phyloP scores from a whole-genome alignment of 1,139 yeast species.

The Geotrichum carabidarum region DNA sequence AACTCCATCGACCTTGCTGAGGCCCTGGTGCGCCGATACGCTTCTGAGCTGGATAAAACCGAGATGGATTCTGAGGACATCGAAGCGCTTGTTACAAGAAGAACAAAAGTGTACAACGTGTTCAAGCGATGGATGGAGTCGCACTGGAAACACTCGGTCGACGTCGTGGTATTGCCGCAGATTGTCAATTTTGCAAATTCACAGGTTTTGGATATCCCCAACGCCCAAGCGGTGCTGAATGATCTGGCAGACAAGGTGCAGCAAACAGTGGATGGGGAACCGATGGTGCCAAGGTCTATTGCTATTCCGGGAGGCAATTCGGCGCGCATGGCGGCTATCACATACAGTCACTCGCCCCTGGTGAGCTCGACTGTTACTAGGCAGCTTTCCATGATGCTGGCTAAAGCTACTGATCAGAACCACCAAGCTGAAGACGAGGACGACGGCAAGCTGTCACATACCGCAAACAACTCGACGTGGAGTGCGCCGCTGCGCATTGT shows the following conservation, averaged over 20 bases:
- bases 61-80: conserved; percentile 27
- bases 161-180: conserved; percentile 58
- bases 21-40: conserved; percentile 63
- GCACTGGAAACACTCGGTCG: conserved; percentile 68
- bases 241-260: conserved; percentile 28
- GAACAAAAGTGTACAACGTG: conserved; percentile 61
- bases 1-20: conserved; percentile 65
- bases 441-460: conserved; percentile 3
- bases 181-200: conserved; percentile 74
- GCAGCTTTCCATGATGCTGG: conserved; percentile 8
- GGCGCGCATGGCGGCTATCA: conserved; percentile 12
- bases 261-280: conserved; percentile 25
- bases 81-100: conserved; percentile 50
- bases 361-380: conserved; percentile 6
- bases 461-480: conserved; percentile 19
- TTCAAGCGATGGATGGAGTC: conserved; percentile 83
- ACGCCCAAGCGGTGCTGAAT: conserved; percentile 29
- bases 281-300: conserved; percentile 28
- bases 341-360: conserved; percentile 15
- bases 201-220: conserved; percentile 23
- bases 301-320: conserved; percentile 23
- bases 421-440: conserved; percentile 11
- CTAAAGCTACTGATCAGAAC: conserved; percentile 11
- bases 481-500: conserved; percentile 22
- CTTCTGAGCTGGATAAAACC: conserved; percentile 41